These are phyloP conservation scores for Xerocomellus dryophilus DNA, from an alignment of 768 basidiomycete species.

Conservation along the genomic window DNA sequence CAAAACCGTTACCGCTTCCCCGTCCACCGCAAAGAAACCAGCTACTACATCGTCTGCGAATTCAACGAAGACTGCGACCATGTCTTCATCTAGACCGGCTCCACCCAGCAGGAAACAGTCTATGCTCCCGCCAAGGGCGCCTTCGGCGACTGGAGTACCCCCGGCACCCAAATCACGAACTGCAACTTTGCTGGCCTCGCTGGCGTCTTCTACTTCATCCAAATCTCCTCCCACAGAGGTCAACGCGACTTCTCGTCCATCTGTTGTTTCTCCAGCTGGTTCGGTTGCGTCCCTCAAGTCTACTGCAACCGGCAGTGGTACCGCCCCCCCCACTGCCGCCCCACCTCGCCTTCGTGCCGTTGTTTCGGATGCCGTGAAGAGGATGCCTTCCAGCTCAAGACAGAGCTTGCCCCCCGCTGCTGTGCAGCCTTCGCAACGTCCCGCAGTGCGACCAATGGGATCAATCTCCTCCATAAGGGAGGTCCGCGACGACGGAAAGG, in stretches of 20 bases:
- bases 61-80: slow-evolving; percentile 32
- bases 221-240: slow-evolving; percentile 21
- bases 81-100: slow-evolving; percentile 35
- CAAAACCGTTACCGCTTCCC: slow-evolving; percentile 29
- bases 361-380: slow-evolving; percentile 63
- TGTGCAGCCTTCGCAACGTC: slow-evolving; percentile 33
- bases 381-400: slow-evolving; percentile 43
- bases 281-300: slow-evolving; percentile 49
- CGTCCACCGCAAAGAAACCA: slow-evolving; percentile 31
- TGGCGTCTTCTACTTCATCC: slow-evolving; percentile 22
- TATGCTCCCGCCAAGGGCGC: slow-evolving; percentile 34
- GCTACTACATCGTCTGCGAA: slow-evolving; percentile 28
- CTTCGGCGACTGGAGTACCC: slow-evolving; percentile 38
- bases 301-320: slow-evolving; percentile 27
- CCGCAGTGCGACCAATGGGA: slow-evolving; percentile 44
- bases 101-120: slow-evolving; percentile 34
- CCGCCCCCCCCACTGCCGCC: slow-evolving; percentile 23
- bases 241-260: slow-evolving; percentile 39
- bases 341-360: slow-evolving; percentile 58
- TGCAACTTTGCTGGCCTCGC: slow-evolving; percentile 27
- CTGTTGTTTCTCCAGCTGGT: slow-evolving; percentile 56
- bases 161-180: slow-evolving; percentile 39
- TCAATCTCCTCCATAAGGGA: slow-evolving; percentile 78
- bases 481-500: slow-evolving; percentile 59
- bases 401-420: slow-evolving; percentile 36